Conservation (phyloP, 139 green algal genomes). For the Mychonastes homosphaera region DNA sequence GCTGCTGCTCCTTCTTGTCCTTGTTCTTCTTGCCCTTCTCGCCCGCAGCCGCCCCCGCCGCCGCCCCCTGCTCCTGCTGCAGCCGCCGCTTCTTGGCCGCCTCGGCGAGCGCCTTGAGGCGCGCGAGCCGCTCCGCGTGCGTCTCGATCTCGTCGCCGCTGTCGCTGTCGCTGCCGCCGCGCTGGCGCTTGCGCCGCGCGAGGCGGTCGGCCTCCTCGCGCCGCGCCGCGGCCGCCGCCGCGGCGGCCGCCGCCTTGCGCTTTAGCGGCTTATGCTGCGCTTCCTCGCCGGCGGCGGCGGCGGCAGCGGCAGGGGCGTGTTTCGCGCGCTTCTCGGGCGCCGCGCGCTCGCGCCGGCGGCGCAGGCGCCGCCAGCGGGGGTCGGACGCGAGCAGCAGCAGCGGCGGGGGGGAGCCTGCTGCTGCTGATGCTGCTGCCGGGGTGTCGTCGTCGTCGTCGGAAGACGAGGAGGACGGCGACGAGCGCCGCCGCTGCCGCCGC, state of each 20-base stretch:
- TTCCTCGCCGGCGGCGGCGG: neutral
- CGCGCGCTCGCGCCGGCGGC: no score
- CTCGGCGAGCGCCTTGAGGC: slow-evolving; percentile 10
- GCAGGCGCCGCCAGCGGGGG: neutral
- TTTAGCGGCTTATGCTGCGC: neutral
- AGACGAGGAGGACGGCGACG: neutral
- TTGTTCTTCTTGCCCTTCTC: slow-evolving; percentile 17
- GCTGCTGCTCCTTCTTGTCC: slow-evolving; percentile 7
- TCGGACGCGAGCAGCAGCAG: neutral
- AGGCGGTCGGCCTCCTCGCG: neutral
- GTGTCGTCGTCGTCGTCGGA: no score
- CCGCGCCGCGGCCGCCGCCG: neutral
- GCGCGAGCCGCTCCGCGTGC: slow-evolving; percentile 17
- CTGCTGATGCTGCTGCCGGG: no score
- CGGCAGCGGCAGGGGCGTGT: neutral
- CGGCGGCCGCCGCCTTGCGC: neutral
- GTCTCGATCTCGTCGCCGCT: slow-evolving; percentile 13
- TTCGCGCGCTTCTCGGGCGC: neutral
- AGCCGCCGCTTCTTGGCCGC: neutral
- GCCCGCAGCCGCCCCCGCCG: neutral
- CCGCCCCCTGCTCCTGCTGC: slow-evolving; percentile 1
- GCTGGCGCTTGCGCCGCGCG: neutral
- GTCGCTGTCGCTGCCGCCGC: neutral
- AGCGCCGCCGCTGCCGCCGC: neutral
- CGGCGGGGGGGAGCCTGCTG: no score